These are phyloP conservation scores for Oryza brachyantha DNA, from an alignment of 176 grass and related monocot genomes.

Conservation along the genomic window DNA sequence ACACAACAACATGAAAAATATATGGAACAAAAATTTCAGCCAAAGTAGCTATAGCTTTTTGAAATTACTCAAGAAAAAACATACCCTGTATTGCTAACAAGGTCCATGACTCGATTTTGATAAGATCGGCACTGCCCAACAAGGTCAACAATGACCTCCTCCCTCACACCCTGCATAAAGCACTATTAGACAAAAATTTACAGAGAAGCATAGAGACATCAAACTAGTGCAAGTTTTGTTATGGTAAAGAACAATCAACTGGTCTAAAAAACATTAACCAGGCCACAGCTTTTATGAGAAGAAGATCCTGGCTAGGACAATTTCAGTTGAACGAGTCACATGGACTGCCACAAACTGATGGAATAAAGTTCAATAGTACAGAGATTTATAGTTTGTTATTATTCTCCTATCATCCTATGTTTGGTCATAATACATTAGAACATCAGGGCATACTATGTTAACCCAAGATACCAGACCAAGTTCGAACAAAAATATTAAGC, in stretches of 20 bases:
- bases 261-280: not conserved
- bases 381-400: not conserved
- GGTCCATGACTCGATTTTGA: slow-evolving; percentile 74
- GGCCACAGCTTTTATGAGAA: not conserved
- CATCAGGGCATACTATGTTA: not conserved
- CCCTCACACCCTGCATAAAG: slow-evolving; percentile 64
- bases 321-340: not conserved
- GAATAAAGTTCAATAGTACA: not conserved
- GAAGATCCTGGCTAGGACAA: not conserved
- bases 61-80: not conserved
- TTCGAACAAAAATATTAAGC: slow-evolving; percentile 26
- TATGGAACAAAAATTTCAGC: not conserved
- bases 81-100: slow-evolving; percentile 87
- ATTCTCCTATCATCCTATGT: not conserved
- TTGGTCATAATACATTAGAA: not conserved
- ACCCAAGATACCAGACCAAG: not conserved
- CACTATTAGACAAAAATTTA: slow-evolving; percentile 24
- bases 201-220: not conserved
- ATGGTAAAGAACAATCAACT: not conserved
- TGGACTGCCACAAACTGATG: not conserved
- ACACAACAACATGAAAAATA: slow-evolving; percentile 15
- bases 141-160: slow-evolving; percentile 92
- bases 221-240: not conserved
- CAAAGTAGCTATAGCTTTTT: no score
- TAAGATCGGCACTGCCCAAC: slow-evolving; percentile 86